phyloP scores from a whole-genome alignment of 257 asterid species.

The Lycium ferocissimum region DNA sequence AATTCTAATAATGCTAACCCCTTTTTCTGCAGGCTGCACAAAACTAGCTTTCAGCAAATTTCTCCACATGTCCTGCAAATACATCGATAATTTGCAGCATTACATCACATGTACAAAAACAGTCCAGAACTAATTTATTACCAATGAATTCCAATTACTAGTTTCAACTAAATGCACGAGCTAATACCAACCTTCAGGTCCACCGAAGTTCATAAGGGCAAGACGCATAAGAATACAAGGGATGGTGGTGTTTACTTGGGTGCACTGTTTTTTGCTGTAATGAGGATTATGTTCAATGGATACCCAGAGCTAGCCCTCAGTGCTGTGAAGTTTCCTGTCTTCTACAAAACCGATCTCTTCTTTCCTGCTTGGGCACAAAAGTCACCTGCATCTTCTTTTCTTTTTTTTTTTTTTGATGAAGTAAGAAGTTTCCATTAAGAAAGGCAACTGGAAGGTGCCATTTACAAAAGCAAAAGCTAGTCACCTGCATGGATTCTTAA shows the following conservation, averaged over 20 bases:
- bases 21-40: slow-evolving; percentile 74
- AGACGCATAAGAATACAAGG: slow-evolving; percentile 50
- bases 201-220: slow-evolving; percentile 93
- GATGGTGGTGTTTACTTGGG: slow-evolving; percentile 53
- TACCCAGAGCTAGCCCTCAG: slow-evolving; percentile 54
- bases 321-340: slow-evolving; percentile 51
- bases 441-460: no score
- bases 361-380: slow-evolving; percentile 77
- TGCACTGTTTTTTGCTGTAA: slow-evolving; percentile 47
- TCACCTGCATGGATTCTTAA: slow-evolving; percentile 58
- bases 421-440: no score
- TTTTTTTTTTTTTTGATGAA: no score
- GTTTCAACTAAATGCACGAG: slow-evolving; percentile 21
- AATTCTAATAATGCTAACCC: slow-evolving; percentile 56
- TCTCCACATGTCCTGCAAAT: slow-evolving; percentile 94
- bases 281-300: slow-evolving; percentile 50
- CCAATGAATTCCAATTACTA: neutral
- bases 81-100: slow-evolving; percentile 14
- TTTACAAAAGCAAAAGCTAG: no score
- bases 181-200: slow-evolving; percentile 78
- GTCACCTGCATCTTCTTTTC: no score
- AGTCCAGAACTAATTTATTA: neutral
- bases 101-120: slow-evolving; percentile 8
- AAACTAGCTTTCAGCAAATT: slow-evolving; percentile 91
- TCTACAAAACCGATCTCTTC: slow-evolving; percentile 54